phyloP scores from a whole-genome alignment of 2,329 filamentous ascomycete genomes.

The Talaromyces atroroseus region DNA sequence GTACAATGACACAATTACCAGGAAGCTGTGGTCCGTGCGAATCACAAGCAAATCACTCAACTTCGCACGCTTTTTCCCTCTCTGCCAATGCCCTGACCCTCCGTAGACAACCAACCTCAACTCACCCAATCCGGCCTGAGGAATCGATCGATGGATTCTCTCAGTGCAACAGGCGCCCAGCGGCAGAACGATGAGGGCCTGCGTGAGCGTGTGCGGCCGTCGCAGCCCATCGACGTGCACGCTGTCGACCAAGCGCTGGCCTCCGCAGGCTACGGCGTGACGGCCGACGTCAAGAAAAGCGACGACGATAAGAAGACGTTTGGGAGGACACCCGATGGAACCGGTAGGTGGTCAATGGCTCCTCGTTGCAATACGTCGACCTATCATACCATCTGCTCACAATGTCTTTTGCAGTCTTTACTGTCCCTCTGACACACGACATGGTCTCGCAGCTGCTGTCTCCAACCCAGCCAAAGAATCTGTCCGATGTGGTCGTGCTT shows the following conservation, averaged over 20 bases:
- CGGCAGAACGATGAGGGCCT: slow-evolving; percentile 36
- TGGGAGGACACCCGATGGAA: slow-evolving; percentile 85
- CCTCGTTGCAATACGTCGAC: not conserved
- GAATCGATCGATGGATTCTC: slow-evolving; percentile 29
- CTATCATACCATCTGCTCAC: slow-evolving; percentile 17
- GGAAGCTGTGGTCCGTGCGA: not conserved
- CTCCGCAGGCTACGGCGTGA: slow-evolving; percentile 24
- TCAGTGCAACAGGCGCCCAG: slow-evolving; percentile 33
- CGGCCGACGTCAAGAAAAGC: slow-evolving; percentile 44
- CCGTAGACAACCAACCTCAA: not conserved
- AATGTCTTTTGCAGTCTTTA: slow-evolving; percentile 64
- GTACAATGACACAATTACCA: not conserved
- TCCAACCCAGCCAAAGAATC: slow-evolving; percentile 89
- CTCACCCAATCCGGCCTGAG: not conserved
- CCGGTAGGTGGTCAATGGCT: slow-evolving; percentile 56
- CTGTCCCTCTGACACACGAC: slow-evolving; percentile 92
- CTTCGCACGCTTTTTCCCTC: not conserved
- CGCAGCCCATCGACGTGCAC: slow-evolving; percentile 36
- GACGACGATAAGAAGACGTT: slow-evolving; percentile 69
- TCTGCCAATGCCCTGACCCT: not conserved
- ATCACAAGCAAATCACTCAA: slow-evolving; percentile 1
- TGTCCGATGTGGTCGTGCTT: slow-evolving; percentile 78
- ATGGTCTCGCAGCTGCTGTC: slow-evolving; percentile 98
- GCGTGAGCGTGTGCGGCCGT: slow-evolving; percentile 42
- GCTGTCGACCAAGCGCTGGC: slow-evolving; percentile 43